A percentile compares a stretch with the other conserved stretches of the same genome.
Conservation (phyloP, 2,329 filamentous ascomycete species). For the Sporothrix pseudoabietina region DNA sequence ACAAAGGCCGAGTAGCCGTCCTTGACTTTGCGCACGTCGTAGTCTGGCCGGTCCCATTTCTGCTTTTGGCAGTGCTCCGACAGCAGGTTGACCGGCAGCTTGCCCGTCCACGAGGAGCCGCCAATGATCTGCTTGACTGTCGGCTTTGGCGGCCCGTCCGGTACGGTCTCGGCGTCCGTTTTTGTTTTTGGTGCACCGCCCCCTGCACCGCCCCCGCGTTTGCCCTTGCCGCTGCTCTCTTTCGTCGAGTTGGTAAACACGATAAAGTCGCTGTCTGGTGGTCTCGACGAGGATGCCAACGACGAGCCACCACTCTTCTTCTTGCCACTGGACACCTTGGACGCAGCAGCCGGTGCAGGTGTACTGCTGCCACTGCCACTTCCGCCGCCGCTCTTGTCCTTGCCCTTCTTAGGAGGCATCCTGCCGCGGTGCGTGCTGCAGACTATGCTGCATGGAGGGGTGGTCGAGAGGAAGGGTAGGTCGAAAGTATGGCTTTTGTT, state of each 20-base stretch:
- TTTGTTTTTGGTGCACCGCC: neutral
- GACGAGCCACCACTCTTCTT: conserved; percentile 28
- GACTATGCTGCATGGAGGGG: conserved; percentile 5
- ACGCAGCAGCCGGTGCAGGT: conserved; percentile 21
- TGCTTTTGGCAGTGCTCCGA: conserved; percentile 95
- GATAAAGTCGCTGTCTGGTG: conserved; percentile 56
- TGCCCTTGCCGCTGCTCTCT: conserved; percentile 48
- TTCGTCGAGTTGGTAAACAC: conserved; percentile 62
- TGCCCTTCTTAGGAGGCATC: conserved; percentile 33
- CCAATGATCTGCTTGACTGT: conserved; percentile 82
- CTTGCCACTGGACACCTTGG: conserved; percentile 25
- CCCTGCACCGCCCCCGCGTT: conserved; percentile 33
- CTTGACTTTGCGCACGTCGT: conserved; percentile 73
- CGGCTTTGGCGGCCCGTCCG: conserved; percentile 56
- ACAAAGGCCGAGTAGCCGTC: conserved; percentile 81
- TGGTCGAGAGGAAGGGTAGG: neutral
- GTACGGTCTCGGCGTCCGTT: conserved; percentile 36
- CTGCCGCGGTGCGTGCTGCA: conserved; percentile 24
- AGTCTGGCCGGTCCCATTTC: conserved; percentile 93
- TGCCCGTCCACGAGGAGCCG: conserved; percentile 95
- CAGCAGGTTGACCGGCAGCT: conserved; percentile 89
- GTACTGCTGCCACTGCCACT: conserved; percentile 26
- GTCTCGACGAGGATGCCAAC: conserved; percentile 36
- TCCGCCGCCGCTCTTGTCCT: conserved; percentile 25
- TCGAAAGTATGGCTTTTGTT: neutral